A percentile compares a stretch with the other conserved stretches of the same genome.
phyloP scores from a whole-genome alignment of 768 basidiomycete genomes.

The Hortiboletus flavorubellus region DNA sequence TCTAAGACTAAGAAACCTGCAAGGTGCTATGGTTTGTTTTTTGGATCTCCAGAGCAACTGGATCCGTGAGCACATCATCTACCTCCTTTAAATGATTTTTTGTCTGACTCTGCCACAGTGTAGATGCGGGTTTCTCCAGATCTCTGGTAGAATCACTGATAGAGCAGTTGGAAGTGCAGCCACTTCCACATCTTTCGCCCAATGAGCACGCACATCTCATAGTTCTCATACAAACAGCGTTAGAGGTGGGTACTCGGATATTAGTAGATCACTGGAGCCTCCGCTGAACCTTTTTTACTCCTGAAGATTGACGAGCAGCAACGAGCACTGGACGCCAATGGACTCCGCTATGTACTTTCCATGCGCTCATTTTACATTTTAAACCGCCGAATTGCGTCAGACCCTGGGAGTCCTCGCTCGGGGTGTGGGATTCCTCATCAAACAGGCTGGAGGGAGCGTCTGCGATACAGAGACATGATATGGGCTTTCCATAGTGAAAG shows the following conservation, averaged over 20 bases:
- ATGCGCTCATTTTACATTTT: constrained; percentile 90
- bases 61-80: constrained; percentile 41
- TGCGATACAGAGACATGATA: constrained; percentile 90
- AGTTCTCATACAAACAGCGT: constrained; percentile 80
- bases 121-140: constrained; percentile 57
- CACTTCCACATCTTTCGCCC: constrained; percentile 66
- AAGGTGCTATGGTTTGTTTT: constrained; percentile 52
- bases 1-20: constrained; percentile 14
- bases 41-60: constrained; percentile 40
- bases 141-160: constrained; percentile 58
- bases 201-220: constrained; percentile 83
- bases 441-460: constrained; percentile 65
- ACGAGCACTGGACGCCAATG: constrained; percentile 88
- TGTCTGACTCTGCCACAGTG: constrained; percentile 29
- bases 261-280: background rate
- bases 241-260: constrained; percentile 58
- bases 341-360: constrained; percentile 88
- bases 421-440: constrained; percentile 39
- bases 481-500: constrained; percentile 98
- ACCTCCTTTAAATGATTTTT: background rate
- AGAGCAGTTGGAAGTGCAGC: constrained; percentile 55
- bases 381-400: constrained; percentile 57
- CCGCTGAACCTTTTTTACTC: background rate
- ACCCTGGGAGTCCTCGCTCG: constrained; percentile 44
- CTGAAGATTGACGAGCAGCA: constrained; percentile 82